Base-by-base conservation (phyloP, 176 grass and related monocot genomes). In the Phoenix roebelenii region DNA sequence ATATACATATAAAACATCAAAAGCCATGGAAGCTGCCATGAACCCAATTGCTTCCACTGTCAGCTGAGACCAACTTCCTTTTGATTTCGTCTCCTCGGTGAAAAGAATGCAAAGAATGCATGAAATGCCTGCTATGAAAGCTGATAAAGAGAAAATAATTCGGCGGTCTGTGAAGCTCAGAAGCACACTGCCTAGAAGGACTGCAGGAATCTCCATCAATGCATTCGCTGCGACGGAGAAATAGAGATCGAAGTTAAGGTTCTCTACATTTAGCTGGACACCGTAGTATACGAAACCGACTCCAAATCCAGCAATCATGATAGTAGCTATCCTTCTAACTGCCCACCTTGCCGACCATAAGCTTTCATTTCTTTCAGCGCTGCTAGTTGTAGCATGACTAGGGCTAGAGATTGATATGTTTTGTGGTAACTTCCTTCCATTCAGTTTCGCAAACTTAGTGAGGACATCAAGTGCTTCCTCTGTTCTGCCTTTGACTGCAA, bases 271-370 rank as follows among this genome's bases (percentile, higher is more conserved):
- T 59, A 83, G 50, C 58, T 83, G 80, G 23, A 83, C 57, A 16
- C 80, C 80, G 18, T 83, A 83, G 66, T 83, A 83, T 53, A 83
- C 80, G 58, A 83, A 83, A 5, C 80, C 74, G 4, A 83, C 57
- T 25, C 74, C 80, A 23, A 83, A 68, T 4, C 80, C 74, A 1
- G 74, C 68, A 1, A 66, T 49, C 74, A 83, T 83, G 30, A 77
- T 23, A 2, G 58, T 65, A 6, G 32, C 56, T 4, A 83, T 74
- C 56, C 80, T 57, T 49, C 18, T 60, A 4, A 23, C 51, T 16
- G 80, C 80, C 80, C 80, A 83, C 53, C 24, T 51, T 14, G 62
- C 18, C 3, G 80, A 83, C 80, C 68, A 77, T 60, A 83, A 77
- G 60, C 52, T 77, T 57, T 73, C 57, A 1, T 5, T 23, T 53